phyloP scores from a whole-genome alignment of 768 basidiomycete genomes.

The Rhodotorula taiwanensis region DNA sequence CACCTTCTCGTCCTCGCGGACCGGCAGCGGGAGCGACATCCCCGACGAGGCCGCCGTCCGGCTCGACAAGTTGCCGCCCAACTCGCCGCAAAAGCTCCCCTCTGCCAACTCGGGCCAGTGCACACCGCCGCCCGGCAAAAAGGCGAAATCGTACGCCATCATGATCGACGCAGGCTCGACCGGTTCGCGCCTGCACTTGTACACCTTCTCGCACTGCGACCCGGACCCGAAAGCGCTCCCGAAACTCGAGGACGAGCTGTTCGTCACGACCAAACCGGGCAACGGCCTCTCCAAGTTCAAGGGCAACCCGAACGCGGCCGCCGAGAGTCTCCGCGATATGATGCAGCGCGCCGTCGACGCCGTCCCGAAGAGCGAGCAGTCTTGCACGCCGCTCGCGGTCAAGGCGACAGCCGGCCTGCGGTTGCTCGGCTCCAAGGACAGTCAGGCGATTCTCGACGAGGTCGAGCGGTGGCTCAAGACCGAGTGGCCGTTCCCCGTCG shows the following conservation, averaged over 20 bases:
- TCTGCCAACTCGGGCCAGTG: conserved; percentile 9
- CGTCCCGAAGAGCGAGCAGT: conserved; percentile 60
- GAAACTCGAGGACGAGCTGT: conserved; percentile 84
- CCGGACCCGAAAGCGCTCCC: conserved; percentile 53
- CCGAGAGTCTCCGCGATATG: conserved; percentile 67
- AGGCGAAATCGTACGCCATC: conserved; percentile 65
- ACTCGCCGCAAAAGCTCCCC: conserved; percentile 28
- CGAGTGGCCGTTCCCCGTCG: conserved; percentile 63
- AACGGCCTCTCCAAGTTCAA: conserved; percentile 55
- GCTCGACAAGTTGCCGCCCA: conserved; percentile 25
- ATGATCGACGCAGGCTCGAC: conserved; percentile 99
- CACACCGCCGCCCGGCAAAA: conserved; percentile 28
- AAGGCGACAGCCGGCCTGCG: conserved; percentile 89
- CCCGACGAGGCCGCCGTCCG: conserved; percentile 9
- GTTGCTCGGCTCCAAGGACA: conserved; percentile 58
- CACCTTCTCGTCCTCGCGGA: not conserved
- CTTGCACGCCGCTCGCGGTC: conserved; percentile 79
- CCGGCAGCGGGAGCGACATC: not conserved
- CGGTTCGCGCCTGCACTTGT: conserved; percentile 92
- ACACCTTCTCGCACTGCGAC: conserved; percentile 62
- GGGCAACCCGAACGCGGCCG: conserved; percentile 60
- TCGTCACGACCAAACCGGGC: conserved; percentile 73
- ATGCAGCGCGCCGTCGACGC: conserved; percentile 71
- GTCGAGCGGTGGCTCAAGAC: conserved; percentile 57
- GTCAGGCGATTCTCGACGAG: conserved; percentile 64